Evolutionary conservation across 441 rosid genomes (phyloP), one percentile per base, ranked within the genome.

Genomic region (Euphorbia schlechtendalii): DNA sequence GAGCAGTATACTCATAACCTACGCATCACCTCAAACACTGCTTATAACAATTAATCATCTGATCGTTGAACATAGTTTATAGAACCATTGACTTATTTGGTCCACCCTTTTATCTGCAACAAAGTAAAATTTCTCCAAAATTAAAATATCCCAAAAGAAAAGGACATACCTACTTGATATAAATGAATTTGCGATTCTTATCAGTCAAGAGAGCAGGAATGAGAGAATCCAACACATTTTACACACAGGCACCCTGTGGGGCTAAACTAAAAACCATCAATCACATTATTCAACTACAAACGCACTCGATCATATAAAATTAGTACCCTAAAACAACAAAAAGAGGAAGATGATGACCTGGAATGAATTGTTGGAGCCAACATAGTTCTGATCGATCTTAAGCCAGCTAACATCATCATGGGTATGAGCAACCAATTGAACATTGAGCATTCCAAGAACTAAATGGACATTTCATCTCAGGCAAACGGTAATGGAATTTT

Each of bases 361-460:
- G 72, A 95, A 92, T 30, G 96, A 92, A 80, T 95, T 95, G 75
- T 95, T 95, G 69, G 97, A 92, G 80, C 99, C 99, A 59, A 92
- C 91, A 76, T 95, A 95, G 81, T 95, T 92, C 82, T 95, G 99
- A 68, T 92, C 99, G 76, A 95, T 95, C 84, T 92, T 95, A 66
- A 95, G 74, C 99, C 99, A 92, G 54, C 99, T 97, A 68, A 95
- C 99, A 65, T 95, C 99, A 48, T 88, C 99, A 70, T 95, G 99
- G 9, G 96, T 75, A 66, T 95, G 99, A 77, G 96, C 80, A 68
- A 95, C 99, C 77, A 95, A 71, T 76, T 92, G 99, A 65, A 92
- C 99, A 65, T 95, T 95, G 67, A 95, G 87, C 77, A 92, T 95
- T 56, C 81, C 87, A 5, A 86, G 82, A 65, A 85, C 97, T 30